These are phyloP conservation scores for Coemansia sp. DNA, from an alignment of 192 early-diverging fungal genomes.

Conservation along the genomic window DNA sequence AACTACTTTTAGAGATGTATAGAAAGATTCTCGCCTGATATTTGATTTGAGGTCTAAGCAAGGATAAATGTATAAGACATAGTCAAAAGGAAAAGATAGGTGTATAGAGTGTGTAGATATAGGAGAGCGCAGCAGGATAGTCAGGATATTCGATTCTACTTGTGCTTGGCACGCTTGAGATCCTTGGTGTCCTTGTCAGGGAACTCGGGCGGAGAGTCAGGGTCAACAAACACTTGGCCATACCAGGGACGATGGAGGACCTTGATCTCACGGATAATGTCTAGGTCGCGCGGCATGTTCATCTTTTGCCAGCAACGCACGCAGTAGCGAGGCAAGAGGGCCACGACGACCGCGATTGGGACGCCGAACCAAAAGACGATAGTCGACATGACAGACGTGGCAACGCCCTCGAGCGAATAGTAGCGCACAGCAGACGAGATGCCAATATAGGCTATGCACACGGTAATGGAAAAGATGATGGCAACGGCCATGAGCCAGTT, in stretches of 20 bases:
- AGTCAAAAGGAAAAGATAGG: not conserved
- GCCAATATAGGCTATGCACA: conserved; percentile 68
- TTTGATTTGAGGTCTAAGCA: not conserved
- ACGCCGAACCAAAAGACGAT: conserved; percentile 76
- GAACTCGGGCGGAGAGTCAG: conserved; percentile 27
- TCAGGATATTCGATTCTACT: conserved; percentile 1
- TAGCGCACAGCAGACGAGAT: conserved; percentile 60
- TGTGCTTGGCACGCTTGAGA: conserved; percentile 12
- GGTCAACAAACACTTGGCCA: conserved; percentile 53
- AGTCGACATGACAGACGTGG: conserved; percentile 60
- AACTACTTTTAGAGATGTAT: conserved; percentile 58
- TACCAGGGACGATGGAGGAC: conserved; percentile 54
- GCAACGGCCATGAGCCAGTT: conserved; percentile 70
- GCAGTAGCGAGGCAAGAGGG: conserved; percentile 69
- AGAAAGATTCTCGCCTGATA: not conserved
- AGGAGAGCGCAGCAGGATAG: not conserved
- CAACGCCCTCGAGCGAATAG: conserved; percentile 70
- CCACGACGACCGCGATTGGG: conserved; percentile 65
- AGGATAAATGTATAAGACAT: not conserved
- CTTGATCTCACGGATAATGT: conserved; percentile 63
- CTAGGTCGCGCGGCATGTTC: conserved; percentile 64
- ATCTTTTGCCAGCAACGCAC: conserved; percentile 67
- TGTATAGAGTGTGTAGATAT: conserved; percentile 1
- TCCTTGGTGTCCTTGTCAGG: conserved; percentile 18
- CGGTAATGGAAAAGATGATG: conserved; percentile 63